Conservation (phyloP, 176 grass and related monocot genomes). For the Raddia guianensis region DNA sequence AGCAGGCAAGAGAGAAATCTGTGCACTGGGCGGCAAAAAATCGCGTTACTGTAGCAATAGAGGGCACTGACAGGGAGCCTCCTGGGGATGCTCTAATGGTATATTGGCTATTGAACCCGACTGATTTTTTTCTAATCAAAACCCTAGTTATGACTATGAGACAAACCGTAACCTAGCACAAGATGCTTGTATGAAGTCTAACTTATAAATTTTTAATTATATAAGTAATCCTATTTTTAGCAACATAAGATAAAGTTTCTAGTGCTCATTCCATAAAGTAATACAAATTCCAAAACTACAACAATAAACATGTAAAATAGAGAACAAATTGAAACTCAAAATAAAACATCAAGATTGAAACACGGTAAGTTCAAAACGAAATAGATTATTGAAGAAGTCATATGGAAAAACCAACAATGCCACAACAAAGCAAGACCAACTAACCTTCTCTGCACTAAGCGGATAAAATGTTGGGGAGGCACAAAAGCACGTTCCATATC, state of each 20-base stretch:
- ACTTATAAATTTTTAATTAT: not conserved
- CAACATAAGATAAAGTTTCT: not conserved
- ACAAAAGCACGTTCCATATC: conserved; percentile 90
- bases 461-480: conserved; percentile 83
- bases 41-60: no score
- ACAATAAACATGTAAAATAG: not conserved
- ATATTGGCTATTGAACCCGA: no score
- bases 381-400: not conserved
- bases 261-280: not conserved
- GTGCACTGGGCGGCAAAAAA: no score
- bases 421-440: conserved; percentile 33
- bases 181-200: not conserved
- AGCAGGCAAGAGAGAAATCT: no score
- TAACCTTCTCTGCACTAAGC: conserved; percentile 81
- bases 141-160: not conserved
- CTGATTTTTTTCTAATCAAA: no score
- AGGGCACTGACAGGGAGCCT: no score
- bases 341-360: not conserved
- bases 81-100: no score
- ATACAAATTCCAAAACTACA: not conserved
- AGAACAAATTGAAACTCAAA: not conserved
- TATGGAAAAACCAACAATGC: conserved; percentile 1
- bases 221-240: not conserved
- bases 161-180: not conserved
- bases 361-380: not conserved